These are phyloP conservation scores for Xylaria sp. DNA, from an alignment of 2,329 filamentous ascomycete species.

Conservation along the genomic window DNA sequence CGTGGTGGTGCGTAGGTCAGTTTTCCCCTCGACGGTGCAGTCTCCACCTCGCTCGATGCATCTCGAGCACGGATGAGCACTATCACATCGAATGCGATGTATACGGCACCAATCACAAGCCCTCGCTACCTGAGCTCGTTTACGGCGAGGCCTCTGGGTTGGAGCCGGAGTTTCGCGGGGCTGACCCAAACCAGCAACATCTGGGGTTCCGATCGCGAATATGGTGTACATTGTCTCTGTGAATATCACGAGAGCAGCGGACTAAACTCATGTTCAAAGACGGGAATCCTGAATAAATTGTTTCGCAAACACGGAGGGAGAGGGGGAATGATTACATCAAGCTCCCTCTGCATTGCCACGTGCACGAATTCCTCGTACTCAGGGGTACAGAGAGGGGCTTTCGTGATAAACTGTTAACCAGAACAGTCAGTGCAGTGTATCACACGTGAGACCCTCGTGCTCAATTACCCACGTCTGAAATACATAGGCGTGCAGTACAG, in stretches of 20 bases:
- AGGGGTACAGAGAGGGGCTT: too few species aligned
- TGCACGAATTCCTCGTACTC: too few species aligned
- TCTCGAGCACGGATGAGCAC: constrained; percentile 52
- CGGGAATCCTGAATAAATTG: too few species aligned
- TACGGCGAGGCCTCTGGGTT: background rate
- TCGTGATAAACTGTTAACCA: too few species aligned
- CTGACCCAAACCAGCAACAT: background rate
- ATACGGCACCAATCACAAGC: constrained; percentile 49
- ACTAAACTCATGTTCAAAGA: background rate
- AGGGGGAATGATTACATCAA: too few species aligned
- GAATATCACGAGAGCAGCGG: background rate
- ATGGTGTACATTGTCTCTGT: constrained; percentile 2
- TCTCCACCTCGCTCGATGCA: constrained; percentile 50
- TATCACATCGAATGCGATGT: constrained; percentile 55
- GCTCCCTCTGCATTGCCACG: too few species aligned
- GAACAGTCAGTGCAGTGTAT: too few species aligned
- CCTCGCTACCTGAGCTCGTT: background rate
- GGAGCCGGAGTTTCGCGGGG: background rate
- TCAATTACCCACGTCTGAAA: too few species aligned
- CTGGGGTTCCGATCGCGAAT: background rate
- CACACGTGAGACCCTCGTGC: too few species aligned
- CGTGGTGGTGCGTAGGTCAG: constrained; percentile 21
- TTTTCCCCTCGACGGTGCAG: constrained; percentile 47
- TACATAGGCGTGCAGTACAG: too few species aligned
- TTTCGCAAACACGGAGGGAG: too few species aligned